Base-by-base conservation (phyloP, 345 rosid genomes). In the Euphorbia pulcherrima region DNA sequence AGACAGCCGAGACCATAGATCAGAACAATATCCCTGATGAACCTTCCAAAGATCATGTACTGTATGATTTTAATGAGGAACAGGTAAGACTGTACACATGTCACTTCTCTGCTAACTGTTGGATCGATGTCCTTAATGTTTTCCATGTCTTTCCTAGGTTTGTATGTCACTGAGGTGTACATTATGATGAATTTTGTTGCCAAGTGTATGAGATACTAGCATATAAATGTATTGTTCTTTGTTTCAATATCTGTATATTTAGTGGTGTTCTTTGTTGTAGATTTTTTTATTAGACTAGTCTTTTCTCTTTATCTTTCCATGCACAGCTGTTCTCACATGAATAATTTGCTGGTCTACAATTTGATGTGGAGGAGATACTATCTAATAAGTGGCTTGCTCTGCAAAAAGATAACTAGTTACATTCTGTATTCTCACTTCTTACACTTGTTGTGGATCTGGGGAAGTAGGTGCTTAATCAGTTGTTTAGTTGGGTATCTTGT, bases 11-110 rank as follows among this genome's bases (percentile, higher is more conserved):
- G 54, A 33, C 67, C 53, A 70, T 66, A 72, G 66, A 72, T 73
- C 50, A 28, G 33, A 74, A 75, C 3, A 69, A 71, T 69, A 65
- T 56, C 56, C 68, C 68, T 76, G 76, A 53, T 56, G 80, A 79
- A 27, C 72, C 75, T 10, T 75, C 74, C 64, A 74, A 77, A 76
- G 86, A 80, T 63, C 80, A 64, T 51, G 57, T 41, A 64, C 69
- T 70, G 33, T 88, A 82, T 71, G 92, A 88, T 81, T 92, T 90
- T 71, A 80, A 73, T 53, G 97, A 91, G 41, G 97, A 92, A 64
- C 88, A 82, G 90, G 99, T 86, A 72, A 68, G 40, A 21, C 41
- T 63, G 7, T 1, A 24, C 17, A 30, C 13, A 18, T 48, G 26
- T 13, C 27, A 46, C 35, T 7, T 41, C 18, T 55, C 29, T 67